A percentile compares a stretch with the other conserved stretches of the same genome.
phyloP scores from a whole-genome alignment of 495 filamentous ascomycete species.

The Zalerion maritima region DNA sequence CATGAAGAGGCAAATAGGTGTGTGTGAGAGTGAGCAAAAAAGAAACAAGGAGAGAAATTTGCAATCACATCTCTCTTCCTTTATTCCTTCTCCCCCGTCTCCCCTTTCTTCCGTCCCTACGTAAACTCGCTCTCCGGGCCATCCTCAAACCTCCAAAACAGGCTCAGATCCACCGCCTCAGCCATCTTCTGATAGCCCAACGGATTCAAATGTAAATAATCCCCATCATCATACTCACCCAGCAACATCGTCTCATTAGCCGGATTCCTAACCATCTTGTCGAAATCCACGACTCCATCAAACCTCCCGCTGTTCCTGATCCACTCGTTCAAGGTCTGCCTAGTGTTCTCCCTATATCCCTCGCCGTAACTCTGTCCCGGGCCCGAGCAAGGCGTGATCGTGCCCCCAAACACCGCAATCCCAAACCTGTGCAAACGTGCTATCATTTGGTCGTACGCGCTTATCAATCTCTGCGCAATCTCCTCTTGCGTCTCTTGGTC shows the following conservation, averaged over 20 bases:
- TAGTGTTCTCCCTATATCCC: slow-evolving; percentile 32
- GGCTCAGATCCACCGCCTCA: slow-evolving; percentile 33
- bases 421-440: slow-evolving; percentile 34
- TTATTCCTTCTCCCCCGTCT: too few species aligned
- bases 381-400: slow-evolving; percentile 47
- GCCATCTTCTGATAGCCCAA: slow-evolving; percentile 43
- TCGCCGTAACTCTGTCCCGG: slow-evolving; percentile 29
- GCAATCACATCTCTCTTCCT: too few species aligned
- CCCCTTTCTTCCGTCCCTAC: too few species aligned
- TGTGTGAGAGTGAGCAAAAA: too few species aligned
- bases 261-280: slow-evolving; percentile 34
- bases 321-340: slow-evolving; percentile 44
- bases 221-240: slow-evolving; percentile 39
- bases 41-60: too few species aligned
- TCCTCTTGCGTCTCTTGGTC: slow-evolving; percentile 21
- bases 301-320: slow-evolving; percentile 42
- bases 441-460: slow-evolving; percentile 41
- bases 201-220: slow-evolving; percentile 49
- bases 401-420: slow-evolving; percentile 40
- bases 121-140: slow-evolving; percentile 10
- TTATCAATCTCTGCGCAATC: slow-evolving; percentile 34
- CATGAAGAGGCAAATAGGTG: too few species aligned
- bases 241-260: slow-evolving; percentile 26
- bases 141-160: slow-evolving; percentile 24
- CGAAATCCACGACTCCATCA: slow-evolving; percentile 51